Conservation (phyloP, 495 filamentous ascomycete genomes). For the Penicillium bovifimosum region DNA sequence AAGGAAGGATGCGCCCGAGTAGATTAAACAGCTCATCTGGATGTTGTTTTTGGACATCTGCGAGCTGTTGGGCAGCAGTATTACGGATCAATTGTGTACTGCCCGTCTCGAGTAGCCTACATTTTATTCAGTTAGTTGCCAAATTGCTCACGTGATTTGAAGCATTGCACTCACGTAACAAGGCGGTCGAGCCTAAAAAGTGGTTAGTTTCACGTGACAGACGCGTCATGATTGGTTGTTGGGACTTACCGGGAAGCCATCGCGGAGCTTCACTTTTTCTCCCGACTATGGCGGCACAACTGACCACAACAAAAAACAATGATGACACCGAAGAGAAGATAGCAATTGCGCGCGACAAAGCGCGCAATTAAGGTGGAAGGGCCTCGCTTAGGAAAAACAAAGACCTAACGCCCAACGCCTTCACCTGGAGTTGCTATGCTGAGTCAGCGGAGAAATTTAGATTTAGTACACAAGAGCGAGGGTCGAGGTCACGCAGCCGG, state of each 20-base stretch:
- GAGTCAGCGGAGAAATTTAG: constrained; percentile 27
- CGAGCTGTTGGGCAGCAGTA: constrained; percentile 92
- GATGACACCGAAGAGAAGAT: constrained; percentile 7
- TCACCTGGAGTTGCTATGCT: constrained; percentile 13
- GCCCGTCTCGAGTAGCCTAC: constrained; percentile 88
- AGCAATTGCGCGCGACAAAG: constrained; percentile 11
- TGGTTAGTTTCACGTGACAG: constrained; percentile 35
- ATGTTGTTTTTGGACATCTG: constrained; percentile 94
- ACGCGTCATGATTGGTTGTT: constrained; percentile 26
- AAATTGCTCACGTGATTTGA: not conserved
- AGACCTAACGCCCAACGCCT: constrained; percentile 16
- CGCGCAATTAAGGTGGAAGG: constrained; percentile 6
- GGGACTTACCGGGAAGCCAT: constrained; percentile 52
- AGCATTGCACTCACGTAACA: constrained; percentile 69
- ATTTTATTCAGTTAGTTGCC: constrained; percentile 26
- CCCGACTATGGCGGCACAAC: constrained; percentile 25
- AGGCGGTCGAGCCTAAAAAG: constrained; percentile 72
- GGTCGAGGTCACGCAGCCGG: constrained; percentile 47
- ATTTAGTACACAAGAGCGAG: constrained; percentile 27
- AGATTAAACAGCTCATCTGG: constrained; percentile 96
- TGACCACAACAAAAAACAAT: constrained; percentile 6
- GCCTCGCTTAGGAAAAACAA: constrained; percentile 10
- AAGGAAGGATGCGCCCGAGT: constrained; percentile 90
- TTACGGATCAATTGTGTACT: constrained; percentile 92
- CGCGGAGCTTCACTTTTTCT: constrained; percentile 31